phyloP scores from a whole-genome alignment of 257 asterid species.

The Capsicum chinense region DNA sequence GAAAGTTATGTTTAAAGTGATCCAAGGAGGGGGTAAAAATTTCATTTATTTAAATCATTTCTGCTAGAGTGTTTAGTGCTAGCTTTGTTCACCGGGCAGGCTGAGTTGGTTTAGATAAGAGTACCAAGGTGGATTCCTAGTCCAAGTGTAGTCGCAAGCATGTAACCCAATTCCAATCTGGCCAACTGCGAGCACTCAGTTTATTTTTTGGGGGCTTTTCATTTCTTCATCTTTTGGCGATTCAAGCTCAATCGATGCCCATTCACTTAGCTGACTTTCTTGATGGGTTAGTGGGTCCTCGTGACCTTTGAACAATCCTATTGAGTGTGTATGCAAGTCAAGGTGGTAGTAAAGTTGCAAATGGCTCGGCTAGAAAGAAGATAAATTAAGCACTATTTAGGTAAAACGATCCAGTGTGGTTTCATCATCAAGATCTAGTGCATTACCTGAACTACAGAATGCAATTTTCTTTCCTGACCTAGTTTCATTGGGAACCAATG shows the following conservation, averaged over 20 bases:
- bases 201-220: background rate
- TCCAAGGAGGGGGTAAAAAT: background rate
- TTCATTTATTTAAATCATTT: background rate
- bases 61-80: conserved; percentile 4
- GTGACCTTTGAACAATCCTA: background rate
- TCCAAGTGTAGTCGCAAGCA: conserved; percentile 1
- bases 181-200: background rate
- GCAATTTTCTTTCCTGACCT: background rate
- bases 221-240: background rate
- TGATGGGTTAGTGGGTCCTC: conserved; percentile 20
- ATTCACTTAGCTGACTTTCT: background rate
- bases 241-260: conserved; percentile 1
- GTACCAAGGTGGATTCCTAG: background rate
- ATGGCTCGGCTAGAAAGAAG: background rate
- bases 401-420: background rate
- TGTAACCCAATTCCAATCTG: background rate
- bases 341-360: background rate
- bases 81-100: background rate
- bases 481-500: background rate
- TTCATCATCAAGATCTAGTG: conserved; percentile 4
- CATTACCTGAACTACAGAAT: background rate
- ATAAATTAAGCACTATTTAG: background rate
- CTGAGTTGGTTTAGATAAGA: background rate
- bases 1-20: background rate
- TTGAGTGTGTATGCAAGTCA: background rate